Evolutionary conservation across 805 yeast genomes (phyloP).

Genomic region (Wickerhamomyces mucosus): DNA sequence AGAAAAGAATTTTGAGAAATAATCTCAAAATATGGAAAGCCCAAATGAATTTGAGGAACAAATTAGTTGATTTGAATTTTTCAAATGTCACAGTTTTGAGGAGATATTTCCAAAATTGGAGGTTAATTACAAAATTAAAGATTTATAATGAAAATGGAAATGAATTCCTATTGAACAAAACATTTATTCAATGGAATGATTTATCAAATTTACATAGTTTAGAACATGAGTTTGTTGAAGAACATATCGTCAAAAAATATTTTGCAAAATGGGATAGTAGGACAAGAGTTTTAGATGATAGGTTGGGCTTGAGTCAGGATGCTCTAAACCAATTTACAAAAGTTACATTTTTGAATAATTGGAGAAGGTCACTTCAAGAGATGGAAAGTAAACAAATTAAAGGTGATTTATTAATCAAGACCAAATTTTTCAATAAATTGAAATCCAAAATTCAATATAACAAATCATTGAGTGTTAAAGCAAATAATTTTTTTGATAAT

Average conservation of each 20-base stretch:
- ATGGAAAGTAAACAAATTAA: neutral
- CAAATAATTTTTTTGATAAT: conserved; percentile 2
- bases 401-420: conserved; percentile 4
- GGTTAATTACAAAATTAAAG: conserved; percentile 1
- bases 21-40: conserved; percentile 8
- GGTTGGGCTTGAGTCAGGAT: conserved; percentile 6
- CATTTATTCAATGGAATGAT: conserved; percentile 7
- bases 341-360: conserved; percentile 12
- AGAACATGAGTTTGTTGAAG: neutral
- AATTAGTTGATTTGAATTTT: neutral
- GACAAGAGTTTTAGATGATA: conserved; percentile 2
- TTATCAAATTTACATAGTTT: neutral
- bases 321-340: conserved; percentile 12
- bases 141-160: neutral
- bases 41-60: conserved; percentile 1
- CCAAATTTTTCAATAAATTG: conserved; percentile 5
- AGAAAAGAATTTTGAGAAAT: neutral
- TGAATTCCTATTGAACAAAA: neutral
- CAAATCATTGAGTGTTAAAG: neutral
- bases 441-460: neutral
- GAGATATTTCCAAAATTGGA: conserved; percentile 7
- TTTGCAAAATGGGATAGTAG: conserved; percentile 7
- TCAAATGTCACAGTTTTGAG: neutral
- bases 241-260: neutral
- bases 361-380: conserved; percentile 3